A percentile compares a stretch with the other conserved stretches of the same genome.
phyloP scores from a whole-genome alignment of 1,139 yeast species.

The Yamadazyma atmosphaerica region DNA sequence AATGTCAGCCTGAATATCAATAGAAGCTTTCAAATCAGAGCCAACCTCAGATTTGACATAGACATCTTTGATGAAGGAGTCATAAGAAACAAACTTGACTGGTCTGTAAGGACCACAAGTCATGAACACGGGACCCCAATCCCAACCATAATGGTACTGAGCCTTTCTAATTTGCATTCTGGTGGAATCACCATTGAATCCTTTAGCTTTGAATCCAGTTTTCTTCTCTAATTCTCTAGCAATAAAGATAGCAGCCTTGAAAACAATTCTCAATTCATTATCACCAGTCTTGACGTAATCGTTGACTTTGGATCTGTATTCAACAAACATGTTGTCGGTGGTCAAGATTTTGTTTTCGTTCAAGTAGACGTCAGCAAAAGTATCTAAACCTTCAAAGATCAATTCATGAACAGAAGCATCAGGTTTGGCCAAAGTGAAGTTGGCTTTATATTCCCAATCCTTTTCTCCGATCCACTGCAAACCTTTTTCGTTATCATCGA shows the following conservation, averaged over 20 bases:
- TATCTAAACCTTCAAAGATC: constrained; percentile 46
- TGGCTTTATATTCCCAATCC: constrained; percentile 40
- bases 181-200: constrained; percentile 42
- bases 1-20: constrained; percentile 16
- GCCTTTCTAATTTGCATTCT: constrained; percentile 50
- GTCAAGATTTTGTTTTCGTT: constrained; percentile 31
- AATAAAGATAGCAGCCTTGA: constrained; percentile 22
- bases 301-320: constrained; percentile 18
- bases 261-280: constrained; percentile 22
- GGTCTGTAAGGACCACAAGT: constrained; percentile 51
- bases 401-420: constrained; percentile 22
- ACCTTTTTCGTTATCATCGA: constrained; percentile 36
- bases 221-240: constrained; percentile 23
- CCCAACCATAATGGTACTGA: constrained; percentile 60
- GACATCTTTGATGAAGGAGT: constrained; percentile 19
- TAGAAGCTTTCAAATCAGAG: constrained; percentile 15
- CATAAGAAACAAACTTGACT: constrained; percentile 29
- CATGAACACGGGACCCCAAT: constrained; percentile 54
- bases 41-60: constrained; percentile 21
- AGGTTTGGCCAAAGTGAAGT: constrained; percentile 14
- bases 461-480: constrained; percentile 50
- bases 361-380: constrained; percentile 38
- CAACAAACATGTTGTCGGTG: constrained; percentile 41
- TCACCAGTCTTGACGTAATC: constrained; percentile 9
- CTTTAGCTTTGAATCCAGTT: constrained; percentile 17